Evolutionary conservation across 108 stramenopile genomes (phyloP), one percentile per base, ranked within the genome.

Genomic region (Skeletonema potamos): DNA sequence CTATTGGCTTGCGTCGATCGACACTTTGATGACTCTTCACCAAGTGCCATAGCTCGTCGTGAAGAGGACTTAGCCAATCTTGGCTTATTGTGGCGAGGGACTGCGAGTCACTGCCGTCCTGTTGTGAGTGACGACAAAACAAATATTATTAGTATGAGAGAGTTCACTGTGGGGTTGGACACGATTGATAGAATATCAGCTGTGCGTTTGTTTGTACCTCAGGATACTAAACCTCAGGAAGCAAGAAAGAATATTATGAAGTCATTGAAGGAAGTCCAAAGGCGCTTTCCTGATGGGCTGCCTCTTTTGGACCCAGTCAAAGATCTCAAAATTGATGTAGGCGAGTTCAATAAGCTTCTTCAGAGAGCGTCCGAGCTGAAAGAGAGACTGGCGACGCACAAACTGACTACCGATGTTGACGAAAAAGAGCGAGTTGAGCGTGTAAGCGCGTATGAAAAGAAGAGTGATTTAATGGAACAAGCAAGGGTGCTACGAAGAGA

Each of bases 281-380:
- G 86, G 41, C 86, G 95, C 7, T 94, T 89, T 37, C 87, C 90
- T n/a, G 83, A 92, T 30, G 91, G 87, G 4, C 33, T 97, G 27
- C 98, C 98, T 1, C 66, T 92, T 29, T 76, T 99, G 13, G 95
- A 98, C 68, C 97, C 98, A 7, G 73, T 97, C 57, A 80, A 86
- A 39, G 98, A 99, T 74, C 76, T 99, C 59, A 83, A 87, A 39
- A 89, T 99, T 29, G 78, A 84, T 15, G 87, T 81, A 54, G 70
- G 68, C 36, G 85, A 87, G 48, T 86, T 98, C 62, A 89, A 88
- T 58, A 86, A 82, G n/a, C 77, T 97, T 43, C 63, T 95, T 44
- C 89, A 95, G 32, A 85, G 95, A 66, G 90, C 89, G 6, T 76
- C 84, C 6, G 83, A 86, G 41, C 72, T 95, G 20, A 73, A 78